These are phyloP conservation scores for Notholithocarpus densiflorus DNA, from an alignment of 306 rosid genomes.

Conservation along the genomic window DNA sequence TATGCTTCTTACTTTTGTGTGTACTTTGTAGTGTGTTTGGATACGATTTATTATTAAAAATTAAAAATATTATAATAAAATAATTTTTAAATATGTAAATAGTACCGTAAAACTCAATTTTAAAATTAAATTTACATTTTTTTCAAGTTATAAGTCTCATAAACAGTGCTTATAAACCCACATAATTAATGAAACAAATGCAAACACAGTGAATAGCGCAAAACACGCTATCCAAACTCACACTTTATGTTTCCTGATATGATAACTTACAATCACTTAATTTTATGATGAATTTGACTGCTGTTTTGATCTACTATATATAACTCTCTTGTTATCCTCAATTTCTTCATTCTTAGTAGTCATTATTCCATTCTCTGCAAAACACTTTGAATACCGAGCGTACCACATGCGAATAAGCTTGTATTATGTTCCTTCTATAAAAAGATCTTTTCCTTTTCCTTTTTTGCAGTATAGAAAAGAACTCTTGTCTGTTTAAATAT, in stretches of 20 bases:
- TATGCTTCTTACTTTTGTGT: slow-evolving; percentile 5
- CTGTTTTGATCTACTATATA: slow-evolving; percentile 5
- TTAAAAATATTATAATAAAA: no score
- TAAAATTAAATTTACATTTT: no score
- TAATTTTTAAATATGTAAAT: no score
- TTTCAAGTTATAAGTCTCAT: no score
- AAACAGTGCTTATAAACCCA: no score
- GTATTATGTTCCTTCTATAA: background rate
- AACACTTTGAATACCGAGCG: background rate
- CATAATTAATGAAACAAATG: no score
- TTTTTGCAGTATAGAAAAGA: background rate
- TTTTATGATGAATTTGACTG: background rate
- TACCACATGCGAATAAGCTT: slow-evolving; percentile 5
- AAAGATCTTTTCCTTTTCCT: background rate
- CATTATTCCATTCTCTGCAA: slow-evolving; percentile 3
- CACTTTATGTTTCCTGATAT: background rate
- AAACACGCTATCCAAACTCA: no score
- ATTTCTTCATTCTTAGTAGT: background rate
- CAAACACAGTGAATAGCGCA: no score
- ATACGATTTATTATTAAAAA: no score
- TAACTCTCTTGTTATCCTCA: background rate
- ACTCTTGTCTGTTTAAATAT: no score
- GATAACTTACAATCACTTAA: background rate
- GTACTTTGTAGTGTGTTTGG: no score
- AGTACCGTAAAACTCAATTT: no score